These are phyloP conservation scores for Astrothelium subdiscretum DNA, from an alignment of 495 filamentous ascomycete genomes.

Conservation along the genomic window DNA sequence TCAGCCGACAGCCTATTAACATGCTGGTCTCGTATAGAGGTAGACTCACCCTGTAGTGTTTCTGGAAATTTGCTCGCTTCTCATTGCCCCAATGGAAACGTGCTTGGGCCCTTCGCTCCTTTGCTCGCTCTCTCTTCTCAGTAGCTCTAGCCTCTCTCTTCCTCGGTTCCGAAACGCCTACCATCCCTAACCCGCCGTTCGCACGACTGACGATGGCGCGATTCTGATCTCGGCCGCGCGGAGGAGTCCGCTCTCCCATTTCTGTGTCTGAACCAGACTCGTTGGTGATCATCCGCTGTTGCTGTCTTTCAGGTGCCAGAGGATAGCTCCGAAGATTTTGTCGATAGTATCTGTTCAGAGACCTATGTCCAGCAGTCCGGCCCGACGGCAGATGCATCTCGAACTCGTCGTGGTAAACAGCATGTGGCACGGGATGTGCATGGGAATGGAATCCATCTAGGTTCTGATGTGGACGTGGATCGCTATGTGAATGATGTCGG, in stretches of 20 bases:
- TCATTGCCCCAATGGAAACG: conserved; percentile 52
- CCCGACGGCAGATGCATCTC: conserved; percentile 92
- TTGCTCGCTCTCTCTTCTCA: conserved; percentile 56
- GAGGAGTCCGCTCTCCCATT: conserved; percentile 19
- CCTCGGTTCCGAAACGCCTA: conserved; percentile 59
- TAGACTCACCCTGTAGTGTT: conserved; percentile 58
- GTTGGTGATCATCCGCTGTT: conserved; percentile 26
- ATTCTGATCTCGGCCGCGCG: conserved; percentile 36
- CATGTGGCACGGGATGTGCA: conserved; percentile 45
- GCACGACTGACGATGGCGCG: conserved; percentile 53
- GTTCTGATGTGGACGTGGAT: conserved; percentile 53
- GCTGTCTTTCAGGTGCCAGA: conserved; percentile 48
- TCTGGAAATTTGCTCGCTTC: conserved; percentile 55
- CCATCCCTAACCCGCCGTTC: conserved; percentile 64
- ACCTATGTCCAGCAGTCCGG: conserved; percentile 80
- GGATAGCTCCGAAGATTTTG: conserved; percentile 86
- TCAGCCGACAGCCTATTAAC: background rate
- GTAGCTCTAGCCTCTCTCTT: conserved; percentile 49
- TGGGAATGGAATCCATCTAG: conserved; percentile 65
- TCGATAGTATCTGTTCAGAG: conserved; percentile 71
- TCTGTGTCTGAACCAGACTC: conserved; percentile 36
- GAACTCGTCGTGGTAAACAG: conserved; percentile 78
- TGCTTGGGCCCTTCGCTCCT: conserved; percentile 46
- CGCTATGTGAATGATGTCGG: conserved; percentile 51
- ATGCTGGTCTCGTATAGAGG: background rate